Evolutionary conservation across 441 rosid genomes (phyloP).

Genomic region (Capsella rubella): DNA sequence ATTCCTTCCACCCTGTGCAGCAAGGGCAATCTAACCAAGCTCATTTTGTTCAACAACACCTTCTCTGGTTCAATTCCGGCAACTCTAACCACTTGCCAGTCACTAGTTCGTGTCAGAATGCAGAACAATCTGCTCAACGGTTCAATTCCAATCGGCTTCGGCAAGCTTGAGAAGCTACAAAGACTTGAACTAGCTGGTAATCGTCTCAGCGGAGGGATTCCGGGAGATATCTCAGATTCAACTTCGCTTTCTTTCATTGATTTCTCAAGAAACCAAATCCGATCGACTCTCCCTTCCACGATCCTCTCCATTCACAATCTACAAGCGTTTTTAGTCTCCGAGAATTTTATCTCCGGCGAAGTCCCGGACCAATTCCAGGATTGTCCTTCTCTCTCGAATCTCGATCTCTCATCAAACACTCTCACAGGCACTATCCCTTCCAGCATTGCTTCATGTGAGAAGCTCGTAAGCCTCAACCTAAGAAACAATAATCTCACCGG

Average conservation of each 20-base stretch:
- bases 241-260: conserved; percentile 84
- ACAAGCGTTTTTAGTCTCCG: conserved; percentile 67
- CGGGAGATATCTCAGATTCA: conserved; percentile 71
- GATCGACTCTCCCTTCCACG: conserved; percentile 72
- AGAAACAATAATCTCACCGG: conserved; percentile 69
- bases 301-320: conserved; percentile 78
- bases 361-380: conserved; percentile 90
- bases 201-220: conserved; percentile 72
- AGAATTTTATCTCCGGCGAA: conserved; percentile 66
- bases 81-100: conserved; percentile 59
- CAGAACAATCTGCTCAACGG: conserved; percentile 83
- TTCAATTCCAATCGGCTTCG: conserved; percentile 77
- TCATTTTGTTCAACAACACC: conserved; percentile 84
- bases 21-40: conserved; percentile 82
- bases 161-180: conserved; percentile 75
- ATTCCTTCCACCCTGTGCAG: conserved; percentile 74
- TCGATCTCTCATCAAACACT: conserved; percentile 85
- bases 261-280: conserved; percentile 67
- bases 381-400: conserved; percentile 78
- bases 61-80: conserved; percentile 80
- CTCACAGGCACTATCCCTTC: conserved; percentile 70
- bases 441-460: conserved; percentile 86
- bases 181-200: conserved; percentile 81
- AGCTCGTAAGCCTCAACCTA: conserved; percentile 72
- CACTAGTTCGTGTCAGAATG: conserved; percentile 82